phyloP scores from a whole-genome alignment of 352 stramenopile species.

The Globisporangium parvum region DNA sequence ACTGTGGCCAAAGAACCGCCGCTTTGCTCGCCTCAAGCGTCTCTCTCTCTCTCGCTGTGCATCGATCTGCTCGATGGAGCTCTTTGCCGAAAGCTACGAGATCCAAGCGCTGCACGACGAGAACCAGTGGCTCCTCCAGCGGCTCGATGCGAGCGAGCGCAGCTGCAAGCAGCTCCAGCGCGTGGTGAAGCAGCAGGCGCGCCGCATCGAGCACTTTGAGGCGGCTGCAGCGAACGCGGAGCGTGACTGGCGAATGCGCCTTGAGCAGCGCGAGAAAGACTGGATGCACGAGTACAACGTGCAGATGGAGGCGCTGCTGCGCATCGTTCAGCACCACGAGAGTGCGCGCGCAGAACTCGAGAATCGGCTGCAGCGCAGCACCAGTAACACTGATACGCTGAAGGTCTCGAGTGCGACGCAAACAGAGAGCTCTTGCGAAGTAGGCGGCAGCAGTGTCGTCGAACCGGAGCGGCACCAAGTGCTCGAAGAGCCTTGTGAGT shows the following conservation, averaged over 20 bases:
- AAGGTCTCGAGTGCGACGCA: slow-evolving; percentile 20
- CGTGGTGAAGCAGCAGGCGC: slow-evolving; percentile 12
- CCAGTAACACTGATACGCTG: slow-evolving; percentile 3
- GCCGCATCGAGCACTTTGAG: slow-evolving; percentile 18
- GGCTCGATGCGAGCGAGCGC: slow-evolving; percentile 21
- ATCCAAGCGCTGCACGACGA: slow-evolving; percentile 23
- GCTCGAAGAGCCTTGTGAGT: not conserved
- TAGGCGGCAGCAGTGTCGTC: not conserved
- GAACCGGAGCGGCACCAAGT: not conserved
- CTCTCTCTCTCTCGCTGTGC: no score
- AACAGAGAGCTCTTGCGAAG: slow-evolving; percentile 12
- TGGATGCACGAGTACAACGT: slow-evolving; percentile 39
- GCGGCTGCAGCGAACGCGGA: slow-evolving; percentile 1
- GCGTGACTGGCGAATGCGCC: not conserved
- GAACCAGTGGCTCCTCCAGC: slow-evolving; percentile 30
- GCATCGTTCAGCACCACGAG: slow-evolving; percentile 45
- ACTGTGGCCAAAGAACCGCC: not conserved
- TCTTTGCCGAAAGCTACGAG: slow-evolving; percentile 8
- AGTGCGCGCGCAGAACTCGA: slow-evolving; percentile 11
- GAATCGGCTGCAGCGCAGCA: slow-evolving; percentile 11
- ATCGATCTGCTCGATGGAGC: no score
- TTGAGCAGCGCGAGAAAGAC: slow-evolving; percentile 20
- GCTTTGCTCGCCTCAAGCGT: no score
- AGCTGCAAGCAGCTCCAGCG: slow-evolving; percentile 12
- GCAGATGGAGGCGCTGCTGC: slow-evolving; percentile 38